phyloP scores from a whole-genome alignment of 2,329 filamentous ascomycete genomes.

The Davidsoniella eucalypti region DNA sequence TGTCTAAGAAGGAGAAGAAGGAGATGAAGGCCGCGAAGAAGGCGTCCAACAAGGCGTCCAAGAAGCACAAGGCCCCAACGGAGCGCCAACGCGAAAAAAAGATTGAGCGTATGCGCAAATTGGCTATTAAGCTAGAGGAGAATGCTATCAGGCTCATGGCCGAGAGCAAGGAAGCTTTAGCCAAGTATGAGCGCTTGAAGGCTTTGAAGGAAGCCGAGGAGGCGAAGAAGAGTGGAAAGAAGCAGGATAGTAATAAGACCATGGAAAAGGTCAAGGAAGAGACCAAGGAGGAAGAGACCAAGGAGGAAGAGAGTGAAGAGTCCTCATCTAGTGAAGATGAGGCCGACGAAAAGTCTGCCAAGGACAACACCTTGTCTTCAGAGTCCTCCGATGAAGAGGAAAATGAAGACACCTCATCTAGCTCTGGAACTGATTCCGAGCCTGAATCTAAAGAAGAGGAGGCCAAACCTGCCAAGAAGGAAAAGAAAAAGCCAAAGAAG shows the following conservation, averaged over 20 bases:
- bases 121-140: conserved; percentile 25
- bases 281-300: conserved; percentile 14
- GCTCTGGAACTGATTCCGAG: too few relatives aligned
- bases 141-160: conserved; percentile 24
- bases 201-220: conserved; percentile 14
- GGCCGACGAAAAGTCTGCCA: background rate
- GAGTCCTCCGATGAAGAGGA: conserved; percentile 5
- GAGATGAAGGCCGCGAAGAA: conserved; percentile 2
- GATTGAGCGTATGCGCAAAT: conserved; percentile 22
- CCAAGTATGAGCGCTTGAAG: conserved; percentile 5
- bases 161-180: conserved; percentile 10
- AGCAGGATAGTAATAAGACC: conserved; percentile 16
- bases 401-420: background rate
- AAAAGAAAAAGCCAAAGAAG: conserved; percentile 17
- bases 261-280: conserved; percentile 17
- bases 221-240: conserved; percentile 11
- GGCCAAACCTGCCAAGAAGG: conserved; percentile 18
- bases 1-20: background rate
- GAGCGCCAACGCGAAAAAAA: conserved; percentile 23
- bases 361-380: too few relatives aligned
- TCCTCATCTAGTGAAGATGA: conserved; percentile 6
- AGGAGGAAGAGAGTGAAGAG: conserved; percentile 17
- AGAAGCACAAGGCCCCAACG: conserved; percentile 19
- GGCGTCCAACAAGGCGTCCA: conserved; percentile 16
- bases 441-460: conserved; percentile 13